Conservation (phyloP, 495 filamentous ascomycete genomes). For the Penicillium soppii region DNA sequence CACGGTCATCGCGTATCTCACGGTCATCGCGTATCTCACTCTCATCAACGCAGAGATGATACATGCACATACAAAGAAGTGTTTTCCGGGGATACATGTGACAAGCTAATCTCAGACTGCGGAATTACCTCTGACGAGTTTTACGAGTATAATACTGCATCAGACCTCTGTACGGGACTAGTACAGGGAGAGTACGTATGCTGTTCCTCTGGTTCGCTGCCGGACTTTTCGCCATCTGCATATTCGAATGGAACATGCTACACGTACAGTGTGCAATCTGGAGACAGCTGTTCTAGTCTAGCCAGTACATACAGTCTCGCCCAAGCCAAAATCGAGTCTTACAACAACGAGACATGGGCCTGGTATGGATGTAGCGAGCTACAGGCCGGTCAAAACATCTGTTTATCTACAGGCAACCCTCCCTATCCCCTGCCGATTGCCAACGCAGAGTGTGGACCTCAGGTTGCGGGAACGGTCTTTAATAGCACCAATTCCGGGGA, state of each 20-base stretch:
- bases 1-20: no score
- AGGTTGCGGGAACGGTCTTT: slow-evolving; percentile 26
- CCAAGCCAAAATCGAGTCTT: slow-evolving; percentile 22
- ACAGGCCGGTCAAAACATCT: no score
- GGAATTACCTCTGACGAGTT: no score
- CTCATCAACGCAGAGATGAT: no score
- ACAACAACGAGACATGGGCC: slow-evolving; percentile 44
- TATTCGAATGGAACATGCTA: slow-evolving; percentile 42
- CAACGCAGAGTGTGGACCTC: slow-evolving; percentile 42
- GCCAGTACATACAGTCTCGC: slow-evolving; percentile 30
- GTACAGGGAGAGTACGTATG: slow-evolving; percentile 36
- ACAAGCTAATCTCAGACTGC: no score
- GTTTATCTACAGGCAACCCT: neutral
- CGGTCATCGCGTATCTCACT: no score
- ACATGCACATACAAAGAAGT: no score
- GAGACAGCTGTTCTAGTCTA: slow-evolving; percentile 31
- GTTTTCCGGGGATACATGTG: no score
- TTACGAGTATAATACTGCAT: no score
- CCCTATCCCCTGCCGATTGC: slow-evolving; percentile 42
- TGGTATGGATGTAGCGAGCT: slow-evolving; percentile 4
- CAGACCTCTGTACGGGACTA: no score
- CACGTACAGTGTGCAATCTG: slow-evolving; percentile 26
- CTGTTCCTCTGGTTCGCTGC: slow-evolving; percentile 40
- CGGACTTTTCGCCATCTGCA: slow-evolving; percentile 35
- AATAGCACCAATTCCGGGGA: slow-evolving; percentile 6